These are phyloP conservation scores for Nannochloropsis granulata DNA, from an alignment of 108 stramenopile genomes.

Conservation along the genomic window DNA sequence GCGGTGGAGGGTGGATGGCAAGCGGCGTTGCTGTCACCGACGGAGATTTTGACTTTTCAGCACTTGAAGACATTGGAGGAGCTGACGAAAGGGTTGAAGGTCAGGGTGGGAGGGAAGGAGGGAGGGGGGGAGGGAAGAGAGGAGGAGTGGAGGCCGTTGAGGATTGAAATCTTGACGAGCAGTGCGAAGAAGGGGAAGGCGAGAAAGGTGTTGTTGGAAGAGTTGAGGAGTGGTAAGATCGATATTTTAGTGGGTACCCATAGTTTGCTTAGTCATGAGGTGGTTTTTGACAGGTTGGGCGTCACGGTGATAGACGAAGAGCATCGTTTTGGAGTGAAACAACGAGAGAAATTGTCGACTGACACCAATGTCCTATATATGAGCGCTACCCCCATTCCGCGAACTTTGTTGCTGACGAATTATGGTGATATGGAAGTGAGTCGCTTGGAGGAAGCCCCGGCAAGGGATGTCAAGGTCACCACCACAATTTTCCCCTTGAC, in stretches of 20 bases:
- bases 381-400: conserved; percentile 85
- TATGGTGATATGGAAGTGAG: conserved; percentile 28
- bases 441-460: conserved; percentile 13
- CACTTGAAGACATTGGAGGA: conserved; percentile 39
- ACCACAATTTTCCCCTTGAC: conserved; percentile 7
- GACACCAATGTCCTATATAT: conserved; percentile 70
- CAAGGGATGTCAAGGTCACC: conserved; percentile 1
- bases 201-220: conserved; percentile 35
- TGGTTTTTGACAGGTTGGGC: conserved; percentile 59
- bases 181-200: conserved; percentile 8
- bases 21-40: conserved; percentile 72
- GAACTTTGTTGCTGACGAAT: conserved; percentile 46
- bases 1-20: conserved; percentile 61
- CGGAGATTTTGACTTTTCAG: conserved; percentile 78
- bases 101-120: conserved; percentile 43
- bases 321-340: conserved; percentile 80
- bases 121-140: conserved; percentile 28
- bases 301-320: conserved; percentile 75
- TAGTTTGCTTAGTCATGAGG: conserved; percentile 51
- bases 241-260: conserved; percentile 81
- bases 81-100: conserved; percentile 40
- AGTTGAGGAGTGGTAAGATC: conserved; percentile 33
- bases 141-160: conserved; percentile 22
- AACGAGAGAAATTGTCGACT: conserved; percentile 68
- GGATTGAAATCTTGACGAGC: conserved; percentile 17